Conservation (phyloP, 2,329 filamentous ascomycete species). For the Monosporascus sp. region DNA sequence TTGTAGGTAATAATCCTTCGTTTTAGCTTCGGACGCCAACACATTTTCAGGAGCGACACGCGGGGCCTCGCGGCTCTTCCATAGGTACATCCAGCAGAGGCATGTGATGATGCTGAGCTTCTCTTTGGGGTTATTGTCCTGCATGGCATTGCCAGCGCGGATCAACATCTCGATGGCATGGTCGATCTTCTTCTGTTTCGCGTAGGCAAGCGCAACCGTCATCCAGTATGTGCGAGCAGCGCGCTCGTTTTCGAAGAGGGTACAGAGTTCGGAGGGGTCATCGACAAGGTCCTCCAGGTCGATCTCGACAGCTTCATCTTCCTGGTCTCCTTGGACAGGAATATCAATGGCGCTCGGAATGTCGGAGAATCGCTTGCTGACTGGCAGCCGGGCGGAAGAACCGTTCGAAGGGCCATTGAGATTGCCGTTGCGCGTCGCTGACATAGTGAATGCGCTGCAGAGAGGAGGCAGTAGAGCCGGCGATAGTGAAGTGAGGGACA, state of each 20-base stretch:
- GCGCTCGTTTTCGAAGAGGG: slow-evolving; percentile 88
- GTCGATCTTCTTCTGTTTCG: slow-evolving; percentile 90
- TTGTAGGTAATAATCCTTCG: slow-evolving; percentile 89
- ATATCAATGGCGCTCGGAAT: slow-evolving; percentile 63
- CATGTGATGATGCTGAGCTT: slow-evolving; percentile 79
- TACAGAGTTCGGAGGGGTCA: slow-evolving; percentile 91
- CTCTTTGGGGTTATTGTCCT: slow-evolving; percentile 70
- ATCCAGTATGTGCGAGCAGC: slow-evolving; percentile 94
- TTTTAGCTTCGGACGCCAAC: slow-evolving; percentile 67
- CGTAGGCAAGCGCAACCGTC: slow-evolving; percentile 93
- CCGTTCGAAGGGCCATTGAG: slow-evolving; percentile 39
- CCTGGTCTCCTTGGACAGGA: slow-evolving; percentile 58
- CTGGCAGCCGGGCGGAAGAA: slow-evolving; percentile 28
- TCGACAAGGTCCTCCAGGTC: slow-evolving; percentile 87
- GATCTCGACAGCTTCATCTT: slow-evolving; percentile 80
- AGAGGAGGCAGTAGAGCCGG: slow-evolving; percentile 8
- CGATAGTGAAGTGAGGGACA: not conserved
- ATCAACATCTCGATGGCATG: slow-evolving; percentile 70
- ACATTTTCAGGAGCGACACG: slow-evolving; percentile 57
- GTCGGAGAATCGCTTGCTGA: slow-evolving; percentile 57
- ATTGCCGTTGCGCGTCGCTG: slow-evolving; percentile 38
- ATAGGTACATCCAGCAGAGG: slow-evolving; percentile 85
- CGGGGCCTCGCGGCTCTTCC: slow-evolving; percentile 78
- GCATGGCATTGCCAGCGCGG: slow-evolving; percentile 67
- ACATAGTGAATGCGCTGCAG: slow-evolving; percentile 28